Conservation (phyloP, 306 rosid species). For the Vachellia collinsii region DNA sequence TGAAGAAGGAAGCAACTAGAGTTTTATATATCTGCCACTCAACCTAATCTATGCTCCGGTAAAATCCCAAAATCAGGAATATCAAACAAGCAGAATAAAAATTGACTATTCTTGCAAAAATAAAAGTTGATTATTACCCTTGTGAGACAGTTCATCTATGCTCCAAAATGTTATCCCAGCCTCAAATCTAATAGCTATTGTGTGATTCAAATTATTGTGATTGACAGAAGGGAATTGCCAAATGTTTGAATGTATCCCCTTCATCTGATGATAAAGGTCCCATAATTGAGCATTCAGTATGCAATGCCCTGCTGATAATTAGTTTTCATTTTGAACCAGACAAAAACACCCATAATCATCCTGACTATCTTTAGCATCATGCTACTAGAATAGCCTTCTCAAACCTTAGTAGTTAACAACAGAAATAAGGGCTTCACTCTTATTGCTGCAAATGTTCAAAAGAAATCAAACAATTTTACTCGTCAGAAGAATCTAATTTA, state of each 20-base stretch:
- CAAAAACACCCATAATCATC: not conserved
- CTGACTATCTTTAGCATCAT: not conserved
- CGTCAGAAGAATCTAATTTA: conserved; percentile 21
- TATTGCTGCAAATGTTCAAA: conserved; percentile 10
- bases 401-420: not conserved
- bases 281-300: conserved; percentile 14
- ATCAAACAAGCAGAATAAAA: not conserved
- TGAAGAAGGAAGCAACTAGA: not conserved
- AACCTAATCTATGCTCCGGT: not conserved
- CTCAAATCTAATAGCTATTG: not conserved
- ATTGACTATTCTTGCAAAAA: not conserved
- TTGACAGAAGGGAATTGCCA: not conserved
- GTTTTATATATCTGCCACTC: not conserved
- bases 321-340: conserved; percentile 19
- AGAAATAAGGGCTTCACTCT: not conserved
- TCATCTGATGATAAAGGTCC: not conserved
- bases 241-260: not conserved
- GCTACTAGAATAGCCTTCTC: conserved; percentile 15
- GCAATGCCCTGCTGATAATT: conserved; percentile 19
- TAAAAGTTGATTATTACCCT: not conserved
- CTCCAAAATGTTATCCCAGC: conserved; percentile 10
- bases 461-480: conserved; percentile 31
- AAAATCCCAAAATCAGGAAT: not conserved
- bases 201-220: not conserved
- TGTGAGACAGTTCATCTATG: not conserved